Evolutionary conservation across 2,329 filamentous ascomycete species (phyloP).

Genomic region (Hypoxylon rubiginosum): DNA sequence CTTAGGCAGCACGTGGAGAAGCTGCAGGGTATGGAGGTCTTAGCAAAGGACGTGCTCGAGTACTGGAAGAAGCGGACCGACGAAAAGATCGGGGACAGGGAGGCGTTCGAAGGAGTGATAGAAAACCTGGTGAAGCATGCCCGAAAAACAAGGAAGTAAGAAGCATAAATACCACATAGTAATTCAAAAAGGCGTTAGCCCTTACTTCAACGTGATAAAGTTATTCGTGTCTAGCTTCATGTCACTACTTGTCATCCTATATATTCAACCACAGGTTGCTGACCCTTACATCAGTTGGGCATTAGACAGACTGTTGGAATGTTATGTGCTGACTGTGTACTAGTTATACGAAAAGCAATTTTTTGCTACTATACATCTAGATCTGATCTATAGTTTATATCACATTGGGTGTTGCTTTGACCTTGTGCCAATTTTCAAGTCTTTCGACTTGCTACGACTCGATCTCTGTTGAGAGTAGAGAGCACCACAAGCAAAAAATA

Average conservation of each 20-base stretch:
- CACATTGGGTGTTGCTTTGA: too few species aligned
- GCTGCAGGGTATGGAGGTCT: constrained; percentile 76
- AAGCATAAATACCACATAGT: constrained; percentile 24
- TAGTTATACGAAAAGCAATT: too few species aligned
- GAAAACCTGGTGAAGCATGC: constrained; percentile 96
- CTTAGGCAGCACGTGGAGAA: constrained; percentile 77
- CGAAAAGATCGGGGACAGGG: constrained; percentile 88
- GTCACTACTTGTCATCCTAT: neutral
- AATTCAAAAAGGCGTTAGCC: constrained; percentile 20
- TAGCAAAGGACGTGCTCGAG: constrained; percentile 81
- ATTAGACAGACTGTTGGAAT: too few species aligned
- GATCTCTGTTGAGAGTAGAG: too few species aligned
- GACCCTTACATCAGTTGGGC: too few species aligned
- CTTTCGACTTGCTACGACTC: too few species aligned
- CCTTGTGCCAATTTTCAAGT: too few species aligned
- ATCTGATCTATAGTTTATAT: too few species aligned
- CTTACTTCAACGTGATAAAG: neutral
- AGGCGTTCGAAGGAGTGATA: constrained; percentile 96
- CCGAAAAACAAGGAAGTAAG: constrained; percentile 82
- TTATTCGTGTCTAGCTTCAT: neutral
- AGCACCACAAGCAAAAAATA: neutral
- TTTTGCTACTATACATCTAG: too few species aligned
- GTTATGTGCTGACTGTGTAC: too few species aligned
- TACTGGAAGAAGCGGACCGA: constrained; percentile 91
- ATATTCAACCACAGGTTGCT: neutral